These are phyloP conservation scores for Hypoxylon rickii DNA, from an alignment of 495 filamentous ascomycete species.

Conservation along the genomic window DNA sequence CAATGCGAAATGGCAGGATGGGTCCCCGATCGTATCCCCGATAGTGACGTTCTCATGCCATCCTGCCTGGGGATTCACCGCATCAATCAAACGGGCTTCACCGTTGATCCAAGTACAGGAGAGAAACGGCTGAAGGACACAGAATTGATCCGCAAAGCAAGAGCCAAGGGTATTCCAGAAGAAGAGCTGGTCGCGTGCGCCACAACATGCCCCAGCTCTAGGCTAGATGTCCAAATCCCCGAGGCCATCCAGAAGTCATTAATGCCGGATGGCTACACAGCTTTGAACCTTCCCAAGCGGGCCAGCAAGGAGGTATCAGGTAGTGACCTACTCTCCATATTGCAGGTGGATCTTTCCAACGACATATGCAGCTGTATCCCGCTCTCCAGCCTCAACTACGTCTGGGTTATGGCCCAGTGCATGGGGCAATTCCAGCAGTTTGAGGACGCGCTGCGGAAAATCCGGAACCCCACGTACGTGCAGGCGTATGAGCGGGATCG, in stretches of 20 bases:
- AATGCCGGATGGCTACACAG: too few relatives aligned
- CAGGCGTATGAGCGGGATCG: slow-evolving; percentile 28
- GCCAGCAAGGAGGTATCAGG: neutral
- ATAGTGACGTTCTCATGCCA: slow-evolving; percentile 31
- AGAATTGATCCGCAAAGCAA: slow-evolving; percentile 36
- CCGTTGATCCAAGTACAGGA: slow-evolving; percentile 35
- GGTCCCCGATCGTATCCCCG: slow-evolving; percentile 38
- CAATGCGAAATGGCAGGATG: slow-evolving; percentile 31
- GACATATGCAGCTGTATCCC: slow-evolving; percentile 38
- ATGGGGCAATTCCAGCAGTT: slow-evolving; percentile 43
- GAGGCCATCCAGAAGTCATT: too few relatives aligned
- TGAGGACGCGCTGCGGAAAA: slow-evolving; percentile 59
- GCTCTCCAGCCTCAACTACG: slow-evolving; percentile 39
- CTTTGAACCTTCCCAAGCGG: too few relatives aligned
- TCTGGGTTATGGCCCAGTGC: slow-evolving; percentile 30
- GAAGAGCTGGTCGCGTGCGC: slow-evolving; percentile 23
- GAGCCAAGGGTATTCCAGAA: too few relatives aligned
- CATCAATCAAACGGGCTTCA: slow-evolving; percentile 33
- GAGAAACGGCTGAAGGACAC: slow-evolving; percentile 35
- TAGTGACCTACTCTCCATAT: slow-evolving; percentile 23
- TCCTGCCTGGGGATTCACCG: slow-evolving; percentile 29
- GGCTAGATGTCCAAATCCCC: too few relatives aligned
- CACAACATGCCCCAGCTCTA: too few relatives aligned
- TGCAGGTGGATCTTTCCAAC: slow-evolving; percentile 35
- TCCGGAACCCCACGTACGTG: slow-evolving; percentile 43